These are phyloP conservation scores for Nymphaea thermarum DNA, from an alignment of 164 flowering plant species.

Conservation along the genomic window DNA sequence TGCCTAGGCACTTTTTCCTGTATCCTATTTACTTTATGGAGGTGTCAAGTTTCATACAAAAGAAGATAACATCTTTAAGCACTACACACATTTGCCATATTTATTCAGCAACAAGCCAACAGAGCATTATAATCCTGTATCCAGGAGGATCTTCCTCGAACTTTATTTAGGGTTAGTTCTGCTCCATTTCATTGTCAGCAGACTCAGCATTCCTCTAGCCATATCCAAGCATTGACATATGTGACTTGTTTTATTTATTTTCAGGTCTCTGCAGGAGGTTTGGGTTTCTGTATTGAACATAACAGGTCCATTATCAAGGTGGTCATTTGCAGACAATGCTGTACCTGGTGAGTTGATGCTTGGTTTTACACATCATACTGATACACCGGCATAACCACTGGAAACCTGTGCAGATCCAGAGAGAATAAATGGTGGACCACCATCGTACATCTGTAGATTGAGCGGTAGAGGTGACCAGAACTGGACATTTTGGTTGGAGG, in stretches of 20 bases:
- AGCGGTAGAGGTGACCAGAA: constrained; percentile 61
- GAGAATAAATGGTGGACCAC: constrained; percentile 51
- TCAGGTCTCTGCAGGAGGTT: constrained; percentile 79
- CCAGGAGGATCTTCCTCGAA: constrained; percentile 64
- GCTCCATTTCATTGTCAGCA: neutral
- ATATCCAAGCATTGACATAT: neutral
- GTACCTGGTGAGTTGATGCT: constrained; percentile 48
- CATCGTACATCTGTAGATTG: constrained; percentile 72
- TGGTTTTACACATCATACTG: neutral
- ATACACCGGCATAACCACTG: neutral
- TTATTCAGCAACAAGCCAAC: constrained; percentile 30
- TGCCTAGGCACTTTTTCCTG: constrained; percentile 74
- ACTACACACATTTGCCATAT: constrained; percentile 42
- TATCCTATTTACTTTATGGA: constrained; percentile 52
- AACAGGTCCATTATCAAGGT: constrained; percentile 82
- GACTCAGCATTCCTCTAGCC: neutral
- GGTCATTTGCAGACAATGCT: constrained; percentile 76
- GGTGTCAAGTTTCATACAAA: constrained; percentile 62
- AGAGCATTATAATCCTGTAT: constrained; percentile 22
- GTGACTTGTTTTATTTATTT: neutral
- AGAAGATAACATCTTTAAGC: constrained; percentile 38
- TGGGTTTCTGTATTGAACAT: constrained; percentile 94
- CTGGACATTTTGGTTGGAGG: constrained; percentile 99
- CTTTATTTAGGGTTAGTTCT: constrained; percentile 64
- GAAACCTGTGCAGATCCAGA: constrained; percentile 52